Base-by-base conservation (phyloP, 2,329 filamentous ascomycete species). In the Coniochaeta sp. region DNA sequence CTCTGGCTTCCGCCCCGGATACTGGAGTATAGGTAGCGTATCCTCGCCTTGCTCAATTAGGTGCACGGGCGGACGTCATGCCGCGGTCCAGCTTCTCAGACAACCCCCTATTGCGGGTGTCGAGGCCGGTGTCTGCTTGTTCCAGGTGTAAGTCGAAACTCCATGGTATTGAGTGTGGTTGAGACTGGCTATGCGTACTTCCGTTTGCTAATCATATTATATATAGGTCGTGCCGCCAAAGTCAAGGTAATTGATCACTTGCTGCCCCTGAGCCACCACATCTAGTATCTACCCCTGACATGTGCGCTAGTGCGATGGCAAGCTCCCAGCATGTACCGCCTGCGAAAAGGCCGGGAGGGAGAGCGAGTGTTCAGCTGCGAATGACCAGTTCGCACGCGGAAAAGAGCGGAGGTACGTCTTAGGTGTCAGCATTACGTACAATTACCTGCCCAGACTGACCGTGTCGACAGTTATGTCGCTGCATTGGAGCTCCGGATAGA, bases 311-410 rank as follows among this genome's bases (percentile, higher is more conserved):
- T 99, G 94, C 64, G 94, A 97, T 71, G 92, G 94, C 55, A 96
- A 96, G 68, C 75, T 97, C 32, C 94, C 94, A 10, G 91, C 91
- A 7, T 99, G 94, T 65, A 95, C 91, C 7, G 92, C 92, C 16
- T 97, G 94, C 65, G 92, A 96, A 69, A 91, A 91, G 70, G 89
- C 90, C 13, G 91, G 91, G 27, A 86, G 90, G 55, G 84, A 88
- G 51, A 85, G 78, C 54, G 91, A 95, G 65, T 99, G 94, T 67
- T 96, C 91, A 6, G 91, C 91, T 52, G 91, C 91, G 7, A 96
- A 95, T 62, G 92, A 97, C 64, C 91, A 96, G 66, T 97, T 96
- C 69, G 91, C 92, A 0, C 81, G 91, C 56, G 94, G 94, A 55
- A 97, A 97, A 68, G 94, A 97, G 65, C 79, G 92, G 62, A 97